These are phyloP conservation scores for Pythium scleroteichum DNA, from an alignment of 352 stramenopile species.

Conservation along the genomic window DNA sequence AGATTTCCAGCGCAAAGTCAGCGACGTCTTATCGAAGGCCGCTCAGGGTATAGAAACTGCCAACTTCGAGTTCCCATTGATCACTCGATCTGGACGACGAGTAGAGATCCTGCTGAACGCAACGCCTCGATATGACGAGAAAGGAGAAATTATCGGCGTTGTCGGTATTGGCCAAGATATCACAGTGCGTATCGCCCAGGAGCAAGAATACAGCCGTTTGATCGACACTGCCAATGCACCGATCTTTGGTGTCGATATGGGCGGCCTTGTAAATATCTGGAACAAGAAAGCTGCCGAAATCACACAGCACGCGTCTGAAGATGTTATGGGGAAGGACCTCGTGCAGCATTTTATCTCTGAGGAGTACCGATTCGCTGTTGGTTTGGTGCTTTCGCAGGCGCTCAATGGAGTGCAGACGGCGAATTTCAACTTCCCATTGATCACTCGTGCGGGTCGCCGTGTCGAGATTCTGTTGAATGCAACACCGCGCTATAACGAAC, in stretches of 20 bases:
- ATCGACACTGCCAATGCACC: constrained; percentile 89
- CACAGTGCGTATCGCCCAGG: constrained; percentile 79
- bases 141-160: constrained; percentile 77
- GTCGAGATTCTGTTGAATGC: constrained; percentile 83
- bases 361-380: constrained; percentile 64
- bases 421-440: constrained; percentile 86
- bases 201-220: constrained; percentile 85
- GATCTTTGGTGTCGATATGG: constrained; percentile 85
- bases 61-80: constrained; percentile 89
- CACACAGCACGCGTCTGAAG: constrained; percentile 84
- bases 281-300: constrained; percentile 91
- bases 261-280: constrained; percentile 85
- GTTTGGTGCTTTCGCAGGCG: constrained; percentile 64
- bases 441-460: constrained; percentile 69
- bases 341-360: constrained; percentile 90
- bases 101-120: constrained; percentile 86
- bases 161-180: constrained; percentile 86
- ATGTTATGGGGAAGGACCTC: constrained; percentile 88
- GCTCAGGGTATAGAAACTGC: constrained; percentile 63
- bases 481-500: constrained; percentile 73
- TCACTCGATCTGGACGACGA: constrained; percentile 73
- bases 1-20: constrained; percentile 63
- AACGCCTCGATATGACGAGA: constrained; percentile 78
- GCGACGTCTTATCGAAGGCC: constrained; percentile 64
- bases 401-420: constrained; percentile 70